A percentile compares a stretch with the other conserved stretches of the same genome.
These are phyloP conservation scores for Pythium brachiatum DNA, from an alignment of 352 stramenopile genomes.

Conservation along the genomic window DNA sequence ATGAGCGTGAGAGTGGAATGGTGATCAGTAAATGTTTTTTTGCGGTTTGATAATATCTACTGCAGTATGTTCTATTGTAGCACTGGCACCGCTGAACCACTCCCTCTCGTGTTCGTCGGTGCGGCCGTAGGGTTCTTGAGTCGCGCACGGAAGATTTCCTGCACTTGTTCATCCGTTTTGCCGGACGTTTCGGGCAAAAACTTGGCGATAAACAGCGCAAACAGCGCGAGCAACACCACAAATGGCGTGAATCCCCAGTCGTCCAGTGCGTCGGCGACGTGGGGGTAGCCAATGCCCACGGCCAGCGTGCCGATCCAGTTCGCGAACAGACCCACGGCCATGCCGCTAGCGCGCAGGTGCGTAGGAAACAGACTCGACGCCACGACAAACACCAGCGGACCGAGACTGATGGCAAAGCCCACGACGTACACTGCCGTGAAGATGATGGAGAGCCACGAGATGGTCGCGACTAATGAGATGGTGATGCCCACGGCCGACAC, in stretches of 20 bases:
- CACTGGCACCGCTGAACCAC: neutral
- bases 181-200: conserved; percentile 21
- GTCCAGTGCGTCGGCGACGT: conserved; percentile 38
- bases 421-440: conserved; percentile 62
- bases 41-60: no score
- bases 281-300: conserved; percentile 60
- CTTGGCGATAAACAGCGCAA: conserved; percentile 16
- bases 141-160: conserved; percentile 22
- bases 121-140: neutral
- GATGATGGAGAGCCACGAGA: conserved; percentile 40
- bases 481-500: conserved; percentile 47
- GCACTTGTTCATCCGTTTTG: conserved; percentile 25
- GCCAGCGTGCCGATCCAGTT: conserved; percentile 53
- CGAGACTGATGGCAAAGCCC: conserved; percentile 62
- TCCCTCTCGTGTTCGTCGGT: neutral
- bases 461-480: conserved; percentile 37
- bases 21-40: no score
- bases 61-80: neutral
- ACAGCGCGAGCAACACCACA: conserved; percentile 14
- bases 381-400: conserved; percentile 62
- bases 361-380: conserved; percentile 55
- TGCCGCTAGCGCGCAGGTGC: conserved; percentile 43
- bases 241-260: conserved; percentile 38
- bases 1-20: no score
- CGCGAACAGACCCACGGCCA: conserved; percentile 33